Conservation (phyloP, 768 basidiomycete species). For the Clavulina sp. region DNA sequence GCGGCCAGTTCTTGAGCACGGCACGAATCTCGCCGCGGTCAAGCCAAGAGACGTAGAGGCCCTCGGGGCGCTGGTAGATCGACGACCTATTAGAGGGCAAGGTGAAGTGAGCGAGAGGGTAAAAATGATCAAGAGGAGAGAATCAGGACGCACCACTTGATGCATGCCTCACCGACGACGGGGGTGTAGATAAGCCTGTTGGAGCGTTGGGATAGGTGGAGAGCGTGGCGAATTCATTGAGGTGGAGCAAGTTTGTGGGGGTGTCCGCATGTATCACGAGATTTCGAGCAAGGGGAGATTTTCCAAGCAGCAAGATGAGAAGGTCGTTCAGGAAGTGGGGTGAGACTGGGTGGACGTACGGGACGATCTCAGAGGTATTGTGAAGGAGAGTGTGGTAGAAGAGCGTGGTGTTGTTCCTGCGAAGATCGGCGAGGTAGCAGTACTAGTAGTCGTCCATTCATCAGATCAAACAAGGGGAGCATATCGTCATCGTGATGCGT, state of each 20-base stretch:
- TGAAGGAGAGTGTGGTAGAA: too few relatives aligned
- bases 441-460: too few relatives aligned
- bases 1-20: conserved; percentile 58
- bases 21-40: conserved; percentile 66
- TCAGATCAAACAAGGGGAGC: too few relatives aligned
- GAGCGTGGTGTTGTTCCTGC: too few relatives aligned
- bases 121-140: background rate
- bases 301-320: too few relatives aligned
- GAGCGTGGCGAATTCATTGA: conserved; percentile 57
- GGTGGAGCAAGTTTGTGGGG: conserved; percentile 63
- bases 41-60: conserved; percentile 44
- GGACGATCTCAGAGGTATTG: too few relatives aligned
- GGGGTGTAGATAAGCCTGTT: conserved; percentile 57
- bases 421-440: too few relatives aligned
- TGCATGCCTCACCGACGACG: conserved; percentile 79
- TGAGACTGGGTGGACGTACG: too few relatives aligned
- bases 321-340: too few relatives aligned
- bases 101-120: background rate
- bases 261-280: conserved; percentile 38
- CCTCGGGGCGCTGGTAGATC: conserved; percentile 41
- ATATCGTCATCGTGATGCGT: too few relatives aligned
- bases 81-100: conserved; percentile 37
- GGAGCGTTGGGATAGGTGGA: too few relatives aligned
- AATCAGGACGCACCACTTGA: conserved; percentile 38
- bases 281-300: too few relatives aligned